These are phyloP conservation scores for Cladobotryum protrusum DNA, from an alignment of 2,329 filamentous ascomycete species.

Conservation along the genomic window DNA sequence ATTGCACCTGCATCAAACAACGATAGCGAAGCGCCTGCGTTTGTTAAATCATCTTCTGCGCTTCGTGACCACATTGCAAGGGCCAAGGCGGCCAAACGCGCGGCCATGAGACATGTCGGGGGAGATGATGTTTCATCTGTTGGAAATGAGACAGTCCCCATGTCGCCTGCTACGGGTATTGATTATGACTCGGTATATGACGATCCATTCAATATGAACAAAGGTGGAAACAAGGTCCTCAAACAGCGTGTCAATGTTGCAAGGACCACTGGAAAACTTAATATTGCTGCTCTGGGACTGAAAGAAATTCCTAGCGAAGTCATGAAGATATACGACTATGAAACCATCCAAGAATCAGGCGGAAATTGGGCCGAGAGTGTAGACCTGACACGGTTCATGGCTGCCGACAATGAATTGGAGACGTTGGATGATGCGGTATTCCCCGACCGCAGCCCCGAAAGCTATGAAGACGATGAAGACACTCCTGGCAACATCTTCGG, in stretches of 20 bases:
- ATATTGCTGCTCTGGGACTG: conserved; percentile 79
- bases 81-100: conserved; percentile 74
- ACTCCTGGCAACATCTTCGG: conserved; percentile 70
- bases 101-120: conserved; percentile 34
- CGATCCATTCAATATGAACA: conserved; percentile 66
- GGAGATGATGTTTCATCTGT: conserved; percentile 8
- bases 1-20: conserved; percentile 13
- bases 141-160: conserved; percentile 27
- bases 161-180: conserved; percentile 39
- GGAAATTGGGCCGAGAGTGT: conserved; percentile 87
- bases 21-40: not conserved
- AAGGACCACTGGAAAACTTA: conserved; percentile 72
- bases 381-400: conserved; percentile 76
- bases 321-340: conserved; percentile 82
- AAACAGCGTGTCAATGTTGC: conserved; percentile 67
- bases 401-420: conserved; percentile 84
- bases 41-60: conserved; percentile 66
- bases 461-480: conserved; percentile 58
- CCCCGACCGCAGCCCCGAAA: conserved; percentile 59
- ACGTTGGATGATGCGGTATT: conserved; percentile 68
- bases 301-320: conserved; percentile 77
- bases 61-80: conserved; percentile 88
- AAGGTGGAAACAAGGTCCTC: conserved; percentile 61
- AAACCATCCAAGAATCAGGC: conserved; percentile 55
- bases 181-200: conserved; percentile 46